Percentiles rank a stretch among this genome's conserved stretches.
Evolutionary conservation across 805 yeast species (phyloP).

Genomic region (Starmerella riodocensis): DNA sequence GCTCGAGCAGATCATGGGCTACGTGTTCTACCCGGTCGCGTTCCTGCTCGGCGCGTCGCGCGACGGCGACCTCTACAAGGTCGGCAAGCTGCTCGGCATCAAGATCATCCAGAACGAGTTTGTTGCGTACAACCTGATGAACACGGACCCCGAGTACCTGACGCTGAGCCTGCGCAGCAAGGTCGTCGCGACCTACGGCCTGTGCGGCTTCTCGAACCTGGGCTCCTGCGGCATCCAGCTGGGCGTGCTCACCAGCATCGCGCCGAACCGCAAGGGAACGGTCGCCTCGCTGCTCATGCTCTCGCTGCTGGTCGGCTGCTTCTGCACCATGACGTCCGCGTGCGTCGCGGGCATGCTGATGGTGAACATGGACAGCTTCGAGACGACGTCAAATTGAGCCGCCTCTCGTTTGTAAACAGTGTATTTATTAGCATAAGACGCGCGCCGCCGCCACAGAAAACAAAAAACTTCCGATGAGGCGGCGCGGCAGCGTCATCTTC

Average conservation of each 20-base stretch:
- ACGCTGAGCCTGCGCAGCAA: constrained; percentile 39
- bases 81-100: constrained; percentile 41
- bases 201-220: constrained; percentile 51
- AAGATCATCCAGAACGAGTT: constrained; percentile 52
- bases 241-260: constrained; percentile 46
- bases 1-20: constrained; percentile 43
- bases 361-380: constrained; percentile 31
- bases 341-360: constrained; percentile 53
- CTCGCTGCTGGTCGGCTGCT: constrained; percentile 40
- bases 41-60: constrained; percentile 47
- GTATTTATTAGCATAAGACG: too few species aligned
- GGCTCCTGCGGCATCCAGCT: constrained; percentile 50
- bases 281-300: constrained; percentile 36
- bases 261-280: constrained; percentile 38
- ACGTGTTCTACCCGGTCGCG: constrained; percentile 46
- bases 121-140: constrained; percentile 38
- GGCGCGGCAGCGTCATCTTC: neutral
- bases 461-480: too few species aligned
- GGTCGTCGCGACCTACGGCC: constrained; percentile 46
- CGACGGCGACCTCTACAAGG: constrained; percentile 35
- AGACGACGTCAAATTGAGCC: too few species aligned
- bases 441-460: too few species aligned
- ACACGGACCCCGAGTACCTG: constrained; percentile 32
- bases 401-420: too few species aligned
- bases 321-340: constrained; percentile 43